A percentile compares a stretch with the other conserved stretches of the same genome.
Evolutionary conservation across 805 yeast genomes (phyloP).

Genomic region (Barnettozyma vustinii): DNA sequence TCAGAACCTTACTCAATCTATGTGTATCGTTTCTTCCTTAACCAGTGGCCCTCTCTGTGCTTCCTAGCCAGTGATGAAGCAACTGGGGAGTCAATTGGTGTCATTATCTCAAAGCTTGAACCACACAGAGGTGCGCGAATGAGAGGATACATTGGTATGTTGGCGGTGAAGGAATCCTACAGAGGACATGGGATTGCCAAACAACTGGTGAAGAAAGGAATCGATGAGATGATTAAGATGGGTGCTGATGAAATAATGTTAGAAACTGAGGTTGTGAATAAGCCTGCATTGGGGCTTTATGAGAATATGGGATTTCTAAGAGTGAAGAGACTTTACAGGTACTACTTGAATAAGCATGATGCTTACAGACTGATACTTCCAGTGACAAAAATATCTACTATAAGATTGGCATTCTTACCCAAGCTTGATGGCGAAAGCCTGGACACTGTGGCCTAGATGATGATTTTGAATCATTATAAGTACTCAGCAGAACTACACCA

Average conservation of each 20-base stretch:
- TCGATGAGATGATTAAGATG: constrained; percentile 57
- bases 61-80: constrained; percentile 47
- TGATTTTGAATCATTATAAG: background rate
- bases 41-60: constrained; percentile 87
- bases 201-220: constrained; percentile 53
- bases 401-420: constrained; percentile 48
- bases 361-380: constrained; percentile 87
- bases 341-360: constrained; percentile 89
- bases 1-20: constrained; percentile 94
- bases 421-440: constrained; percentile 13
- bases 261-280: constrained; percentile 85
- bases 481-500: background rate
- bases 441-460: background rate
- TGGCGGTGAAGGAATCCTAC: constrained; percentile 68
- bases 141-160: constrained; percentile 95
- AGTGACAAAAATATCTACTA: constrained; percentile 51
- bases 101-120: constrained; percentile 77
- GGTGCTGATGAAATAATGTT: constrained; percentile 86
- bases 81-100: constrained; percentile 55
- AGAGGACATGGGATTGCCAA: constrained; percentile 84
- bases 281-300: constrained; percentile 62
- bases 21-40: constrained; percentile 85
- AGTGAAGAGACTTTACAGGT: constrained; percentile 72
- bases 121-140: constrained; percentile 64
- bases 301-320: constrained; percentile 74